Base-by-base conservation (phyloP, 257 asterid species). In the Jasminum sambac region DNA sequence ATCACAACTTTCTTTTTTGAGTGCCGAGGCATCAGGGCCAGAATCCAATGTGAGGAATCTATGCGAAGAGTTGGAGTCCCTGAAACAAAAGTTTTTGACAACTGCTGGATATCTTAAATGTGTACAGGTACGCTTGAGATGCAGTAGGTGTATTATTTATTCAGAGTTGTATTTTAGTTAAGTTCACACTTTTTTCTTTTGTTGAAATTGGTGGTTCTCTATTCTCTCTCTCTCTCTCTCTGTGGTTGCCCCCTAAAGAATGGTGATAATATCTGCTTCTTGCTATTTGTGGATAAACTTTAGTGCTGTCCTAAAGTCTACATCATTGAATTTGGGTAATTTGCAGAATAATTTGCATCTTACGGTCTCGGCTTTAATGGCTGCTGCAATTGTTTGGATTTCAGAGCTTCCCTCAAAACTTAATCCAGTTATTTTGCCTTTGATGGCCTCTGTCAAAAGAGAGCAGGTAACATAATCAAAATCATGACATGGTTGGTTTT, bases 331-430 rank as follows among this genome's bases (percentile, higher is more conserved):
- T 77, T 65, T 84, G 74, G 71, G n/a, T 72, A 69, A 67, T 84
- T 80, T 72, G 68, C 95, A 95, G 99, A 87, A 81, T 76, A 89
- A 89, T 85, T 81, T 95, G 90, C 97, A 95, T 76, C 80, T 95
- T 58, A 87, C 96, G 19, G 97, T 91, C 79, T 84, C 96, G 42
- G 89, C 99, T 78, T 89, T 95, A 82, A 85, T 89, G 70, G 99
- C 99, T 23, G 89, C 95, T 78, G 96, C 97, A 55, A 91, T 88
- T 75, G 96, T 95, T 72, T 95, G 98, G 98, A 91, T 95, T 90
- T 87, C 96, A 19, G 95, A 91, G 81, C 94, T 95, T 73, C 99
- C 99, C 19, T 79, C 86, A 67, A 91, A 82, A 79, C 94, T 91
- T 30, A 95, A 95, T 79, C 96, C 98, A 48, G 77, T 95, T 71